Evolutionary conservation across 2,329 filamentous ascomycete genomes (phyloP), one percentile per base, ranked within the genome.

Genomic region (Metarhizium rileyi): DNA sequence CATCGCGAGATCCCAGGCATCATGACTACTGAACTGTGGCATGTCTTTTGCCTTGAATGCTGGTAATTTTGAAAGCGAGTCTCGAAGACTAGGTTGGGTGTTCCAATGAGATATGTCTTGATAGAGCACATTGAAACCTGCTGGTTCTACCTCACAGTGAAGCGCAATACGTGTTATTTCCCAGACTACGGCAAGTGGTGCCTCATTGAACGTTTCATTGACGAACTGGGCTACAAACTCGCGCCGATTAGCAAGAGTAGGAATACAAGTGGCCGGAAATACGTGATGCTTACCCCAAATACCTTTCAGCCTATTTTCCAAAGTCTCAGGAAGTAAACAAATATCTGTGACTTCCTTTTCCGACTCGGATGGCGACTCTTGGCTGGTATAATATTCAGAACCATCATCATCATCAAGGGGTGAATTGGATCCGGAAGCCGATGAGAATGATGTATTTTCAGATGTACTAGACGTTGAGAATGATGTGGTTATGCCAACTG

Each of bases 121-220:
- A 47, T 77, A 72, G 0, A 50, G 36, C 3, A 74, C 38, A 3
- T 63, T 55, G 8, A 69, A 56, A 2, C 65, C 55, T 2, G 63
- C 56, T 2, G 72, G 56, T 26, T 72, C 61, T 2, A 77, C 65
- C 0, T 59, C 59, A 50, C 75, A 78, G 38, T 74, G 65, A 0
- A 72, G 55, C 0, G 72, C 70, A 18, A 74, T 68, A 10, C 77
- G 69, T 0, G 71, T 69, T 0, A 77, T 58, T 50, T 81, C 77
- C 77, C 77, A 81, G 4, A 70, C 56, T 5, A 80, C 64, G 2
- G 70, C 67, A 3, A 80, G 63, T 0, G 77, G 74, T 0, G 73
- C 75, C 1, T 63, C 47, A 3, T 67, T 64, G 4, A 77, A 61
- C 47, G 65, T 66, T 0, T 52, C 46, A 14, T 53, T 52, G 0